A percentile compares a stretch with the other conserved stretches of the same genome.
Evolutionary conservation across 768 basidiomycete species (phyloP).

Genomic region (Fomitopsis pulvina): DNA sequence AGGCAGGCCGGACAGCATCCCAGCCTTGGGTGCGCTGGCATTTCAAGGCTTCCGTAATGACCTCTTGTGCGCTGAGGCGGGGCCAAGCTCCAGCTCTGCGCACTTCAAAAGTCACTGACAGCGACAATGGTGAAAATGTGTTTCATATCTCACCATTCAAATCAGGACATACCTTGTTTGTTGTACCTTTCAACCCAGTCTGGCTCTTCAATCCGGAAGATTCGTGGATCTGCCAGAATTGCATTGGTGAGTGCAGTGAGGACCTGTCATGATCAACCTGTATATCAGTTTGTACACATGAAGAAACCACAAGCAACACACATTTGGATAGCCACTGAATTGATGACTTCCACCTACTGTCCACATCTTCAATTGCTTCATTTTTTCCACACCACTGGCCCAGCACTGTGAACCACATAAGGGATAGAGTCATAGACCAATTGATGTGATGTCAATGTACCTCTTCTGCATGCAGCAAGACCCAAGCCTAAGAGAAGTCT

Average conservation of each 20-base stretch:
- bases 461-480: neutral
- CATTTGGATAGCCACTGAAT: too few relatives aligned
- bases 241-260: neutral
- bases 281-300: too few relatives aligned
- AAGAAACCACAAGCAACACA: too few relatives aligned
- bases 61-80: constrained; percentile 7
- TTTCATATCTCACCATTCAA: neutral
- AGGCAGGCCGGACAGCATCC: constrained; percentile 26
- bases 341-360: too few relatives aligned
- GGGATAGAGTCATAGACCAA: too few relatives aligned
- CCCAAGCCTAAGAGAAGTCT: neutral
- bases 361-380: neutral
- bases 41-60: constrained; percentile 19
- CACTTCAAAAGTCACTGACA: constrained; percentile 18
- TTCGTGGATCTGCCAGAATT: neutral
- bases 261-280: too few relatives aligned
- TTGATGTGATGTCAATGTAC: neutral
- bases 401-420: too few relatives aligned
- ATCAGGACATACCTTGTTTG: neutral
- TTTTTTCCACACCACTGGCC: neutral
- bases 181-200: neutral
- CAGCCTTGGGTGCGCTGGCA: constrained; percentile 20
- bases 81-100: constrained; percentile 16
- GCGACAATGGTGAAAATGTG: neutral
- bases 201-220: neutral